A percentile compares a stretch with the other conserved stretches of the same genome.
Conservation (phyloP, 768 basidiomycete species). For the Gelatoporia subvermispora region DNA sequence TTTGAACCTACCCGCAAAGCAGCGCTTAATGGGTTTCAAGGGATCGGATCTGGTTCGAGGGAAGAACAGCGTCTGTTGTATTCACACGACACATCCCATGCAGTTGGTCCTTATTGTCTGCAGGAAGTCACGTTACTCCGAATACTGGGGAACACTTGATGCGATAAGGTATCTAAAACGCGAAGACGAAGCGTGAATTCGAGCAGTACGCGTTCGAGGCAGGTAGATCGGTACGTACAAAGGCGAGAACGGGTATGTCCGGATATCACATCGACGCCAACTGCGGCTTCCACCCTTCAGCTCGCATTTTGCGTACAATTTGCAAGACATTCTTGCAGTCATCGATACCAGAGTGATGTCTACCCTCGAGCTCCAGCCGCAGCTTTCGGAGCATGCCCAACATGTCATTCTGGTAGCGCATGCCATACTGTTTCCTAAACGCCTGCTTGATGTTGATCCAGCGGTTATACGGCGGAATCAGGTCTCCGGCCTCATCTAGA, state of each 20-base stretch:
- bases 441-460: slow-evolving; percentile 26
- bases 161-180: background rate
- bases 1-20: no score
- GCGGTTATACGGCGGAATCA: slow-evolving; percentile 17
- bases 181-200: slow-evolving; percentile 1
- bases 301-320: slow-evolving; percentile 19
- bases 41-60: no score
- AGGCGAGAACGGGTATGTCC: no score
- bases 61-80: no score
- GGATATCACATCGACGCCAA: background rate
- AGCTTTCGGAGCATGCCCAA: slow-evolving; percentile 19
- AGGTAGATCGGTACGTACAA: background rate
- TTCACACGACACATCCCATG: background rate
- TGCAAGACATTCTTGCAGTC: slow-evolving; percentile 27
- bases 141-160: background rate
- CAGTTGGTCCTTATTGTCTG: slow-evolving; percentile 11
- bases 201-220: background rate
- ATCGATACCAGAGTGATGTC: slow-evolving; percentile 28
- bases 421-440: slow-evolving; percentile 13
- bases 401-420: slow-evolving; percentile 18
- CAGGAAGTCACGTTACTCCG: slow-evolving; percentile 5
- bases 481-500: slow-evolving; percentile 8
- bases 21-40: no score
- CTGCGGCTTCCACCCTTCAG: slow-evolving; percentile 21
- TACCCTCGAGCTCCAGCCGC: slow-evolving; percentile 20